Evolutionary conservation across 73 alveolate genomes (phyloP).

Genomic region (Paramecium bursaria): DNA sequence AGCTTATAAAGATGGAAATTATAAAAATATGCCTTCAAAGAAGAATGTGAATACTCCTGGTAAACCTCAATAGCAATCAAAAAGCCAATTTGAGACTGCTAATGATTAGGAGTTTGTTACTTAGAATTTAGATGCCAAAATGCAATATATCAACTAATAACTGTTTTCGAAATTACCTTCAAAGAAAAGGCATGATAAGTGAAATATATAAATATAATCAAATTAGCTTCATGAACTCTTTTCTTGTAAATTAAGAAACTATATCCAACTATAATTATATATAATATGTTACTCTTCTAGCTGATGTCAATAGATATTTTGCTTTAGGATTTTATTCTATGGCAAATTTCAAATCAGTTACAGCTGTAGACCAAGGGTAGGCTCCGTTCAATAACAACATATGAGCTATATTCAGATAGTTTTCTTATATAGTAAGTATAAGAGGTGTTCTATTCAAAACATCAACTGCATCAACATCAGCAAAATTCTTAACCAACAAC

Average conservation of each 20-base stretch:
- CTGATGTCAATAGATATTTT: conserved; percentile 30
- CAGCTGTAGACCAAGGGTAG: conserved; percentile 56
- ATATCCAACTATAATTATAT: no score
- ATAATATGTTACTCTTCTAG: conserved; percentile 59
- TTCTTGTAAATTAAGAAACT: no score
- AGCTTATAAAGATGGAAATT: conserved; percentile 29
- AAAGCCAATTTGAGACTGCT: no score
- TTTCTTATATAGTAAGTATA: conserved; percentile 1
- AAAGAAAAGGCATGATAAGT: no score
- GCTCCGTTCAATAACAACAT: conserved; percentile 37
- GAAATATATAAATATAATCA: no score
- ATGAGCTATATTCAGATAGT: conserved; percentile 28
- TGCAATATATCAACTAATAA: no score
- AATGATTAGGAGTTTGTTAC: no score
- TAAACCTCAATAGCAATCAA: no score
- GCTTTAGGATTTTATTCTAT: conserved; percentile 20
- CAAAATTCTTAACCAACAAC: background rate
- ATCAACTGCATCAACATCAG: conserved; percentile 59
- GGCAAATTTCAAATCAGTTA: conserved; percentile 12
- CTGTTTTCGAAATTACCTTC: no score
- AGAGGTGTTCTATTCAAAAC: conserved; percentile 48
- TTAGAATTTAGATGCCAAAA: no score
- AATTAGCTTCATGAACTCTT: no score
- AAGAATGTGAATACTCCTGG: conserved; percentile 25
- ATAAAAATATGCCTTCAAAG: conserved; percentile 31